Base-by-base conservation (phyloP, 495 filamentous ascomycete species). In the Neohortaea acidophila region DNA sequence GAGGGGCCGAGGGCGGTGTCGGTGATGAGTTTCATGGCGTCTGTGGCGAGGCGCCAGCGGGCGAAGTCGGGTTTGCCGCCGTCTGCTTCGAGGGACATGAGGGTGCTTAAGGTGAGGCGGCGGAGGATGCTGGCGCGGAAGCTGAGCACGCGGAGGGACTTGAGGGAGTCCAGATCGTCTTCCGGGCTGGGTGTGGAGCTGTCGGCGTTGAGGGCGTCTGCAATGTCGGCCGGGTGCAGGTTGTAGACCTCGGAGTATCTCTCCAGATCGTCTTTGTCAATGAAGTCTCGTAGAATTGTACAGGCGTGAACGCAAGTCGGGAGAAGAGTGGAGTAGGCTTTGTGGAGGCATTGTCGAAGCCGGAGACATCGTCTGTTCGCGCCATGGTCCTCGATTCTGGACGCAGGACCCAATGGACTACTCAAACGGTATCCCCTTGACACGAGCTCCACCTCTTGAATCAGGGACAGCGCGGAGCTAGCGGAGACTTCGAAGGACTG, bases 401-500 rank as follows among this genome's bases (percentile, higher is more conserved):
- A 46, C 1, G 41, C 45, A n/a, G 53, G 53, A 10, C 51, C 51
- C 25, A 56, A 35, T 12, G 53, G 53, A 13, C 28, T 51, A 41
- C 51, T 52, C 2, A 97, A 72, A 56, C 81, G 71, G 56, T 96
- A 97, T 34, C 89, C 89, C 48, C 87, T 72, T 26, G 87, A 87
- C 10, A 96, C 87, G 34, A 96, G 66, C 59, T 96, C 89, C 14
- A 96, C 87, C 57, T 97, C 89, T 60, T 96, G 87, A 43, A 97
- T 80, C 36, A 94, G 71, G 22, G 78, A 77, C 22, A 97, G 65
- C 2, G 84, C 79, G 19, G 84, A 75, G 36, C 77, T 78, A 23
- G 72, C 77, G 21, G 81, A 77, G 21, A 77, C 72, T 57, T 96
- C 85, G 44, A 91, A 84, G 17, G 79, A 75, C 47, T 89, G 86